Evolutionary conservation across 805 yeast genomes (phyloP).

Genomic region (Hanseniaspora jakobsenii): DNA sequence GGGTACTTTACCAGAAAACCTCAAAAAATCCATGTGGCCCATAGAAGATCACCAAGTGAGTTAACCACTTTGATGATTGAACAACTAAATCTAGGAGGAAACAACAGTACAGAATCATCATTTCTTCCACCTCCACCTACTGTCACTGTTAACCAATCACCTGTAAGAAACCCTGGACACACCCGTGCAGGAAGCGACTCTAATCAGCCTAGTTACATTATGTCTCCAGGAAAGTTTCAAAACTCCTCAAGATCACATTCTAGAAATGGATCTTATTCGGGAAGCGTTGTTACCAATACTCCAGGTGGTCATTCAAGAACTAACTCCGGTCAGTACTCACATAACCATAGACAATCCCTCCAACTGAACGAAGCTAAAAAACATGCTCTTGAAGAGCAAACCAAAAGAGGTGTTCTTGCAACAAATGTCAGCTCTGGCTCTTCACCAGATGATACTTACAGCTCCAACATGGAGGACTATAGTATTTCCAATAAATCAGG

Average conservation of each 20-base stretch:
- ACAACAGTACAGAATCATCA: no score
- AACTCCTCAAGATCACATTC: conserved; percentile 11
- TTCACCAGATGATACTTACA: conserved; percentile 21
- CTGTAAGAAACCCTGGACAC: conserved; percentile 13
- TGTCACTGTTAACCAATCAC: conserved; percentile 16
- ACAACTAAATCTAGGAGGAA: conserved; percentile 46
- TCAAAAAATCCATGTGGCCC: conserved; percentile 80
- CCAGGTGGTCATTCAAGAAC: conserved; percentile 30
- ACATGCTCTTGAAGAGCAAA: conserved; percentile 88
- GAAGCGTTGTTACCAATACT: no score
- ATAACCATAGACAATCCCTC: conserved; percentile 79
- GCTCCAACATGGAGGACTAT: conserved; percentile 18
- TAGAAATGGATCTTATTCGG: conserved; percentile 12
- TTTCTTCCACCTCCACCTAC: conserved; percentile 13
- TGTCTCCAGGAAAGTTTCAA: conserved; percentile 13
- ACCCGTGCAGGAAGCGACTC: conserved; percentile 7
- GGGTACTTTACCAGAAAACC: conserved; percentile 30
- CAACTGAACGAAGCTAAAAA: conserved; percentile 86
- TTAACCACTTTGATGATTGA: conserved; percentile 86
- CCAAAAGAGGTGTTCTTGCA: conserved; percentile 39
- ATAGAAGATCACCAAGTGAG: conserved; percentile 91
- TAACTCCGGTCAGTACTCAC: conserved; percentile 46
- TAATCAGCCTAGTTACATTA: background rate
- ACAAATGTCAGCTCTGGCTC: conserved; percentile 18
- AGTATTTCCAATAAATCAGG: conserved; percentile 18